Evolutionary conservation across 2,329 filamentous ascomycete species (phyloP).

Genomic region (Phaeophleospora eucalypticola): DNA sequence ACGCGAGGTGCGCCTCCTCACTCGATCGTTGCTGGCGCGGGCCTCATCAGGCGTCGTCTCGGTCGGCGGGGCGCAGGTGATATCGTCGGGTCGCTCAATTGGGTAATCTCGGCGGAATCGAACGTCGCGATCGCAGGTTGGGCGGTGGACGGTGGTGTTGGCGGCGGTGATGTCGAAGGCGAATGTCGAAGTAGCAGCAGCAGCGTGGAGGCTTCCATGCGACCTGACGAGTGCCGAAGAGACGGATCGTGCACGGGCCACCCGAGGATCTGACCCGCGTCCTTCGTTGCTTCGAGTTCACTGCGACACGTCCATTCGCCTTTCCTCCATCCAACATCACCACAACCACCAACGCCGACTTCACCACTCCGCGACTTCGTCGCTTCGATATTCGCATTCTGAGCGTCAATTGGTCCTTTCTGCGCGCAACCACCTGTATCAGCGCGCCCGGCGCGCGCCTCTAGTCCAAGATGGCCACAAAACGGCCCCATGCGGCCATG

Average conservation of each 20-base stretch:
- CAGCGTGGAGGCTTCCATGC: slow-evolving; percentile 1
- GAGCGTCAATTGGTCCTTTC: no score
- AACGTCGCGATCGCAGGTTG: background rate
- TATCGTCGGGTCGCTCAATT: background rate
- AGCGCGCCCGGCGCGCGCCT: slow-evolving; percentile 12
- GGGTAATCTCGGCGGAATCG: background rate
- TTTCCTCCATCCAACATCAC: no score
- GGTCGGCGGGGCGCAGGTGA: slow-evolving; percentile 1
- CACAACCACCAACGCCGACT: no score
- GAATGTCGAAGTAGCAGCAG: background rate
- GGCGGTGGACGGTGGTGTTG: background rate
- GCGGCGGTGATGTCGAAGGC: slow-evolving; percentile 1
- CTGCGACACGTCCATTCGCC: no score
- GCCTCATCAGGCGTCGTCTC: slow-evolving; percentile 16
- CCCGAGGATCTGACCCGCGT: no score
- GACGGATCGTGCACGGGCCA: background rate
- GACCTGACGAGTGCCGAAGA: background rate
- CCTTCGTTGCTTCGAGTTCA: no score
- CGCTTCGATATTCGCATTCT: no score
- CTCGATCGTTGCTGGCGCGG: slow-evolving; percentile 6
- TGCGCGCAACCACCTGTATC: no score
- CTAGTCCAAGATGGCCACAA: slow-evolving; percentile 74
- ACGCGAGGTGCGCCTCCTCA: slow-evolving; percentile 20
- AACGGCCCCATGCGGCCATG: slow-evolving; percentile 66
- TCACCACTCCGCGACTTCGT: no score